Percentiles rank a stretch among this genome's conserved stretches.
These are phyloP conservation scores for Breynia disticha DNA, from an alignment of 441 rosid genomes.

Conservation along the genomic window DNA sequence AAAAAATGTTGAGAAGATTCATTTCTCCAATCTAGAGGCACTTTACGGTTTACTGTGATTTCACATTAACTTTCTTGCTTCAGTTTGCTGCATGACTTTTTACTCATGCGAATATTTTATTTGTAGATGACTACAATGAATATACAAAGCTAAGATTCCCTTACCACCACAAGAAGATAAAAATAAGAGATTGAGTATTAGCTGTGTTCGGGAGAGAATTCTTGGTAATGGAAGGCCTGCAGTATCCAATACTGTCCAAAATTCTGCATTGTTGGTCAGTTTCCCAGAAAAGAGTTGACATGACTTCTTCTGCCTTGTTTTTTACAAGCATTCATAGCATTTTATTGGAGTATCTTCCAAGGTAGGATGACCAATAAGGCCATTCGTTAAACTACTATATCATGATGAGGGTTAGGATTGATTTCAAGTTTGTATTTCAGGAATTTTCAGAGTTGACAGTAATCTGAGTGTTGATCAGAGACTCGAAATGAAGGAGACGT, in stretches of 20 bases:
- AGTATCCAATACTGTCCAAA: slow-evolving; percentile 22
- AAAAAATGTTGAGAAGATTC: too few species aligned
- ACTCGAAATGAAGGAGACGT: slow-evolving; percentile 22
- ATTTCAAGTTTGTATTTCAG: too few species aligned
- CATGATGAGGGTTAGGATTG: background rate
- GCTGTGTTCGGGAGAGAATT: background rate
- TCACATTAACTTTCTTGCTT: background rate
- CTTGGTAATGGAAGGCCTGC: slow-evolving; percentile 22
- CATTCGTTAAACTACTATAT: background rate
- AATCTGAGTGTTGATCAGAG: background rate
- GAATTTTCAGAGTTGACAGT: background rate
- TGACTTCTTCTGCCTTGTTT: too few species aligned
- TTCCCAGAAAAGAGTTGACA: too few species aligned
- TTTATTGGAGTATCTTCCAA: too few species aligned
- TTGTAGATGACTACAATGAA: too few species aligned
- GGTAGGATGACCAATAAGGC: too few species aligned
- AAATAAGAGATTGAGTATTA: background rate
- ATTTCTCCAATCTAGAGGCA: background rate
- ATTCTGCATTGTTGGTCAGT: slow-evolving; percentile 16
- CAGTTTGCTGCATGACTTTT: background rate
- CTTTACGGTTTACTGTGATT: background rate
- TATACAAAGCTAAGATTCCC: background rate
- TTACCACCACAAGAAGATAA: background rate
- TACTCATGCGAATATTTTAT: too few species aligned
- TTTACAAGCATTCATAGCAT: too few species aligned